Evolutionary conservation across 306 rosid species (phyloP), one percentile per base, ranked within the genome.

Genomic region (Abrus pulchellus): DNA sequence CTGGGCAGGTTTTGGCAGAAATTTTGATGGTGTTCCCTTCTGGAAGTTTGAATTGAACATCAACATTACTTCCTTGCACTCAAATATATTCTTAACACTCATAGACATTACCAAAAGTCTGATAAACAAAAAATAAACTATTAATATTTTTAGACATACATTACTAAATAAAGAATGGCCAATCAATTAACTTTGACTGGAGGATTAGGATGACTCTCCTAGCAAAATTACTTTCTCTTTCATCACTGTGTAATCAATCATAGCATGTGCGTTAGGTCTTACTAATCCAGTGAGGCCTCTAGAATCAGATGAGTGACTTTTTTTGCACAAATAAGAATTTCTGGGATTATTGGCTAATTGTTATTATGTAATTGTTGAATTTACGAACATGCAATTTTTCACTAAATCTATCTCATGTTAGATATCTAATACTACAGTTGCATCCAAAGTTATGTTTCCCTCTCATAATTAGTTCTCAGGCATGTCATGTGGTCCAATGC

Each of bases 401-500:
- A 43, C 66, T 13, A 10, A 57, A 38, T 65, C 12, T 72, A 64
- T 72, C 32, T 63, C 3, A 36, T 59, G 45, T 77, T 78, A 62
- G 57, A 73, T 53, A 59, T 65, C 41, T 78, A 72, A 57, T 56
- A 29, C 56, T 55, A 65, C 38, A 77, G n/a, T 47, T 70, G 59
- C 47, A 62, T 82, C 59, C 61, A 65, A 50, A 33, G 29, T 34
- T 38, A 45, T 47, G 40, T 45, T 61, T 65, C 12, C 13, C 14
- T 20, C 20, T 27, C 69, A 52, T 56, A 72, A 78, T 86, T 83
- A 59, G 48, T 59, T 67, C 83, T 48, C 75, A 45, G 30, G 77
- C 73, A 80, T 69, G 75, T 30, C 47, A 81, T 72, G 83, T 85
- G 85, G 85, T 82, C 81, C 90, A 68, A 55, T 83, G 82, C 74